Evolutionary conservation across 2,329 filamentous ascomycete genomes (phyloP), one percentile per base, ranked within the genome.

Genomic region (Ophiognomonia clavigignenti-juglandacearum): DNA sequence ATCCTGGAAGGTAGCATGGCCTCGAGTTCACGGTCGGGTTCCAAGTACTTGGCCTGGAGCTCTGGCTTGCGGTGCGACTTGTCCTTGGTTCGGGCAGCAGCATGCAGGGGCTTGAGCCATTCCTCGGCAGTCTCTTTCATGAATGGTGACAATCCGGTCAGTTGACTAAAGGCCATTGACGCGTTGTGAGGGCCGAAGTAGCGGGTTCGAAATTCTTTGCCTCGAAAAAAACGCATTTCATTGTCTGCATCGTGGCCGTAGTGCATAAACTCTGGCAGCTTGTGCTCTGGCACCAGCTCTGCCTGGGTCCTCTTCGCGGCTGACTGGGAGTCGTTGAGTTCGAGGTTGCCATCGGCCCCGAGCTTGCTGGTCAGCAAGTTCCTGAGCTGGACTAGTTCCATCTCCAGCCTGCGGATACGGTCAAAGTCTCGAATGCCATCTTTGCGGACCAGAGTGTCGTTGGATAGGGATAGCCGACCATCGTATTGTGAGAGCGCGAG

Each of bases 81-180:
- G 55, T 82, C 77, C 62, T 82, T 80, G 53, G 69, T 61, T 29
- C 58, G 68, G 35, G 72, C 66, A 53, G 77, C 73, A 22, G 79
- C 69, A 31, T 78, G 76, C 37, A 81, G 71, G 7, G 78, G 78
- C 43, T 74, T 71, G 45, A 82, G 68, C 76, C 78, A 81, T 58
- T 81, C 76, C 44, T 80, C 75, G 9, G 78, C 77, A 1, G 77
- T 81, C 63, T 82, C 77, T 53, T 73, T 75, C 78, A 82, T 82
- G 49, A 82, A 82, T 13, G 76, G 74, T 38, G 71, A 76, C 38
- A 82, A 67, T 3, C 78, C 78, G 3, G 74, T 74, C 55, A 78
- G 65, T 66, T 65, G 43, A 34, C 74, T 72, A 56, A 82, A 78
- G 10, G 78, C 78, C 63, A 80, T 75, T 63, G 73, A 80, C 37